Evolutionary conservation across 2,329 filamentous ascomycete genomes (phyloP), one percentile per base, ranked within the genome.

Genomic region (Pochonia chlamydosporia): DNA sequence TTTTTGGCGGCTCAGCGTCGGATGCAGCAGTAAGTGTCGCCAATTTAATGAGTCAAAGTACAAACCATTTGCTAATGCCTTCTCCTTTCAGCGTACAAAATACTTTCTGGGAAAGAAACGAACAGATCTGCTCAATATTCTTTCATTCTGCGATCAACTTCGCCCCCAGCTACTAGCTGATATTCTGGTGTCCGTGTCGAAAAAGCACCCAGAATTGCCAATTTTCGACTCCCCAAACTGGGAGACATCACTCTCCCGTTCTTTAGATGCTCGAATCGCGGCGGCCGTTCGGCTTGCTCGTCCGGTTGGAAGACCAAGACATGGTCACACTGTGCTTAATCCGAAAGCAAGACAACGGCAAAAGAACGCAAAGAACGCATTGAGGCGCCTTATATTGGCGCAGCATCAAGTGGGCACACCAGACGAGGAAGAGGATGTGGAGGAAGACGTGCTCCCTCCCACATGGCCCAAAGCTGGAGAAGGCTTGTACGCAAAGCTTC

Each of bases 221-320:
- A 65, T 73, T 4, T 72, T 72, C 48, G 56, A 64, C 49, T 64
- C 64, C 0, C 69, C 69, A 6, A 64, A 70, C 48, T 73, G 70
- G 70, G 60, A 65, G 25, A 39, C 6, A 10, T n/a, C 41, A 1
- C 18, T 48, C 10, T 7, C 23, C 14, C 40, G 50, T 13, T 52
- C 59, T 28, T 20, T 46, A 3, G 20, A 36, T 25, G 28, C 39
- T 33, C n/a, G 31, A 33, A 14, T 21, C 35, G 37, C 18, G 18
- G n/a, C 47, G 9, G 33, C 36, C 16, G 23, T 14, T 13, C 23
- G 23, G 49, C 43, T 47, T 40, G 45, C n/a, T 40, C 55, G 48
- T 20, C 40, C 51, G 3, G 52, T 48, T 5, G 56, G 59, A 18
- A 57, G 56, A 20, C 52, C 59, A 8, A 58, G 65, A 10, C 60